Percentiles rank a stretch among this genome's conserved stretches.
phyloP scores from a whole-genome alignment of 163 green algal genomes.

The Scenedesmus sp. region DNA sequence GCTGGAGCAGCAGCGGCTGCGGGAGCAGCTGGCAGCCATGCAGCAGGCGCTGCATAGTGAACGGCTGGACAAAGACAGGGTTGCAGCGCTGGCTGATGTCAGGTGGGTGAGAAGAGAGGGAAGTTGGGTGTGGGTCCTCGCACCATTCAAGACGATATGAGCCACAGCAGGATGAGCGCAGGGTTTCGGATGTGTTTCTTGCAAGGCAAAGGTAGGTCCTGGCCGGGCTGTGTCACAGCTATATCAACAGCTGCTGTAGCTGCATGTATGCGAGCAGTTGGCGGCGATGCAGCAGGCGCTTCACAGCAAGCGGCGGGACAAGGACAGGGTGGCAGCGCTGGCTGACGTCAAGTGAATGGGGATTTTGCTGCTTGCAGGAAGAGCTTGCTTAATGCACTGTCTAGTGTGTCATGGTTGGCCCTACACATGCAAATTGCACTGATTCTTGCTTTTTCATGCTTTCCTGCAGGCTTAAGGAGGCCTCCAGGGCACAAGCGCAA shows the following conservation, averaged over 20 bases:
- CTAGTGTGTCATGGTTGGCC: no score
- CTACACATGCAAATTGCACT: no score
- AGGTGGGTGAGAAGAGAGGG: background rate
- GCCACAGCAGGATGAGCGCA: no score
- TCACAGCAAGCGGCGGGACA: background rate
- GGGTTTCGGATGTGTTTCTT: no score
- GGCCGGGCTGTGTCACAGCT: no score
- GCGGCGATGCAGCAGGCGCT: background rate
- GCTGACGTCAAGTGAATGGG: conserved; percentile 14
- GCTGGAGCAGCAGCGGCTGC: conserved; percentile 35
- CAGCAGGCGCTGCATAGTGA: conserved; percentile 10
- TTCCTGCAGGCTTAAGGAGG: no score
- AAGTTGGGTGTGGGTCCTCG: no score
- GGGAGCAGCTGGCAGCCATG: conserved; percentile 11
- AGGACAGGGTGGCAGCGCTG: conserved; percentile 15
- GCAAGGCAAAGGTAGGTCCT: background rate
- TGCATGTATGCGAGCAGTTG: background rate
- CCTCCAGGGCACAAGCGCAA: no score
- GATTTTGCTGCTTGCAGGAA: no score
- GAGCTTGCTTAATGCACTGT: no score
- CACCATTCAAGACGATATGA: no score
- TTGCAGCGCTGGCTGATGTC: conserved; percentile 39
- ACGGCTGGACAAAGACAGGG: conserved; percentile 31
- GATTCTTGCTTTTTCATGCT: no score
- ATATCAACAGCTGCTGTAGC: background rate